Percentiles rank a stretch among this genome's conserved stretches.
Conservation (phyloP, 176 grass and related monocot species). For the Musa beccarii region DNA sequence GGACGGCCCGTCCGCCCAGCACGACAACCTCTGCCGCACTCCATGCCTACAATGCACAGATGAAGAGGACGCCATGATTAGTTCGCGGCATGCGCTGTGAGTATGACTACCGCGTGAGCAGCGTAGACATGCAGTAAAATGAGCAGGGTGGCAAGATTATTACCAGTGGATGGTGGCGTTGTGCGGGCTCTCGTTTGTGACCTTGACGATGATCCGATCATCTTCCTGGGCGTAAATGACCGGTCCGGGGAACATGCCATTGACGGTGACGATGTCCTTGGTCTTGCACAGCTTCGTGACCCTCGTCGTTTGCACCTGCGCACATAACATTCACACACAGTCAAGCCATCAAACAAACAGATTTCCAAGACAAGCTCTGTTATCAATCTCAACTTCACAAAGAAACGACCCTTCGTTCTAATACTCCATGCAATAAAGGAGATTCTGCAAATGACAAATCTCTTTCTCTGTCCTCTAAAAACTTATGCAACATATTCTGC, state of each 20-base stretch:
- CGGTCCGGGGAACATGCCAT: conserved; percentile 67
- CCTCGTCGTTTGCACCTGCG: neutral
- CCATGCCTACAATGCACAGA: conserved; percentile 9
- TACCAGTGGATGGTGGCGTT: conserved; percentile 80
- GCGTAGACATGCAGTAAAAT: neutral
- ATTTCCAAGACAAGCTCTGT: too few relatives aligned
- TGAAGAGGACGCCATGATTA: neutral
- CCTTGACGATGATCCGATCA: conserved; percentile 59
- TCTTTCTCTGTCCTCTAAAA: too few relatives aligned
- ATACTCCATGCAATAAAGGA: too few relatives aligned
- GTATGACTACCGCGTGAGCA: neutral
- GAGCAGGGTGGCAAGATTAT: neutral
- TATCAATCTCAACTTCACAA: too few relatives aligned
- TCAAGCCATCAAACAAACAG: neutral
- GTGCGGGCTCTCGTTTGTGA: conserved; percentile 55
- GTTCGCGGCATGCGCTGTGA: neutral
- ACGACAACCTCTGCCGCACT: neutral
- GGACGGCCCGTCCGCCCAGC: conserved; percentile 11
- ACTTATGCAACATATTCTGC: too few relatives aligned
- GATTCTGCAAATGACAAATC: too few relatives aligned
- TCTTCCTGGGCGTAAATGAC: conserved; percentile 41
- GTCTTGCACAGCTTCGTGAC: conserved; percentile 64
- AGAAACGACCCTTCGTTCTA: too few relatives aligned
- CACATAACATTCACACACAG: neutral
- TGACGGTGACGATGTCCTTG: conserved; percentile 75